Conservation (phyloP, 2,329 filamentous ascomycete species). For the Aspergillus oerlinghausenensis region DNA sequence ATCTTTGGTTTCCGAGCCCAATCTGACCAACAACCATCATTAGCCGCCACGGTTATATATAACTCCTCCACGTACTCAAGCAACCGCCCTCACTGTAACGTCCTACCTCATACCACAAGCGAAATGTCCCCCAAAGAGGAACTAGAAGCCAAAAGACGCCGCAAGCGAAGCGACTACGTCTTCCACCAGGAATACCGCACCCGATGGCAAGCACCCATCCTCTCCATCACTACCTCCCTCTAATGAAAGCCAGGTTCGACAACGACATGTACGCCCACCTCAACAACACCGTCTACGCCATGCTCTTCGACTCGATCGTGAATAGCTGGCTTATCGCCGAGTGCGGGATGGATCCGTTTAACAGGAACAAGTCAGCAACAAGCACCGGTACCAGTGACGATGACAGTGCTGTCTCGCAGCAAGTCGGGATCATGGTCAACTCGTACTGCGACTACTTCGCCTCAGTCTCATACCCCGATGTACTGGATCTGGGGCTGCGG, state of each 20-base stretch:
- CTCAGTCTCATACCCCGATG: conserved; percentile 73
- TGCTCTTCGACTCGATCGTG: conserved; percentile 83
- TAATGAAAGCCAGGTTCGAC: conserved; percentile 60
- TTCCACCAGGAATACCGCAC: conserved; percentile 80
- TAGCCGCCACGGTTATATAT: no score
- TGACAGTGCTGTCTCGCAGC: conserved; percentile 24
- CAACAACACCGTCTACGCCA: conserved; percentile 86
- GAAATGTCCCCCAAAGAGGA: conserved; percentile 24
- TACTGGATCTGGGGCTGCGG: conserved; percentile 74
- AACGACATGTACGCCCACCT: conserved; percentile 95
- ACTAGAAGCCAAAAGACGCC: conserved; percentile 55
- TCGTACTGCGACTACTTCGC: conserved; percentile 82
- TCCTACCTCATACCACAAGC: not conserved
- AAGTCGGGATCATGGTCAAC: conserved; percentile 80
- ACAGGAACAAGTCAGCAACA: conserved; percentile 38
- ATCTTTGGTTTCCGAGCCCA: no score
- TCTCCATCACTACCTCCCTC: not conserved
- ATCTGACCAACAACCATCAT: no score
- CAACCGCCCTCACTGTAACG: no score
- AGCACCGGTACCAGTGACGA: not conserved
- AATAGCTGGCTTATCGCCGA: conserved; percentile 82
- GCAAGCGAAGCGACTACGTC: conserved; percentile 64
- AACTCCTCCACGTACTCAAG: no score
- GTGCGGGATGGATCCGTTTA: conserved; percentile 67
- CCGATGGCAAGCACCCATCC: conserved; percentile 59